Base-by-base conservation (phyloP, 1,284 basidiomycete genomes). In the Cryptococcus sp. region DNA sequence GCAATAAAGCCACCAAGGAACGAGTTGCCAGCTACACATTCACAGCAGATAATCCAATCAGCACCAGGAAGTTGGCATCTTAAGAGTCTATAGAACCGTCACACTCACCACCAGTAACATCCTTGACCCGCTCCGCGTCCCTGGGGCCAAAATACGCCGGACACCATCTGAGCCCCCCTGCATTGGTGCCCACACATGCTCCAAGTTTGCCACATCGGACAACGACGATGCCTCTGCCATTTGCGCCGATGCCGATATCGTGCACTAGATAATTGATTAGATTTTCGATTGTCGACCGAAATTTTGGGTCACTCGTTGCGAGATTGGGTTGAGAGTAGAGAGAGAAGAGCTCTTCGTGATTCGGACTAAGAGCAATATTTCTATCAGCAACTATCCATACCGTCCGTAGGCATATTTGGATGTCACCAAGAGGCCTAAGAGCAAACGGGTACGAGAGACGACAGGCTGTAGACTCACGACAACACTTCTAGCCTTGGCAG, bases 1-100 rank as follows among this genome's bases (percentile, higher is more conserved):
- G 74, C 74, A 6, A 72, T 61, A 46, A 63, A 74, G 17, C 76
- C 76, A n/a, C 76, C 76, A 6, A 78, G 55, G 50, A 71, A 78
- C 1, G 71, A 63, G 54, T 76, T 76, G 8, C 76, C 74, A 3
- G 73, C 76, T 68, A 45, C 42, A 22, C 22, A 11, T 45, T 45
- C 42, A 45, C 6, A 16, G 41, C 41, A 42, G n/a, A n/a, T 5
- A n/a, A 4, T n/a, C 1, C 7, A 8, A 30, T 48, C 30, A 58
- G 45, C 55, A 50, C 41, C 25, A 49, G 16, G 40, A 38, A 40
- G 25, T n/a, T 15, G 23, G 53, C 43, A 43, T 30, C 20, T 25
- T 23, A 5, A 25, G 7, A 8, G 2, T 17, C 16, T 27, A 46
- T 13, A 17, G 47, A 45, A 46, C 7, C 20, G 17, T 52, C n/a